Base-by-base conservation (phyloP, 2,329 filamentous ascomycete genomes). In the Colletotrichum tofieldiae region DNA sequence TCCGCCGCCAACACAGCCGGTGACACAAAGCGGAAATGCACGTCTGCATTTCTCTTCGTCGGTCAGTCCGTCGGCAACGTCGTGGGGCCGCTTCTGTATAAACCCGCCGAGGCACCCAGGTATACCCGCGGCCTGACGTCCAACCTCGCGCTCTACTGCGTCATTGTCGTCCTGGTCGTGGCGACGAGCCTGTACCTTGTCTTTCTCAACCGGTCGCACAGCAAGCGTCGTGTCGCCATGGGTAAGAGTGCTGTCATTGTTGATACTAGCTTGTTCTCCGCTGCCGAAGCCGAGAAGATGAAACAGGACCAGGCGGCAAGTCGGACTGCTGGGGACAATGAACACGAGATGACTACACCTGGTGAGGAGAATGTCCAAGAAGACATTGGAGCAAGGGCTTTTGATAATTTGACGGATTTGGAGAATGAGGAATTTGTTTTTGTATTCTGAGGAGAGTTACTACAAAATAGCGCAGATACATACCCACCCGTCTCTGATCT, bases 21-120 rank as follows among this genome's bases (percentile, higher is more conserved):
- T 0, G 90, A 93, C 71, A 93, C 91, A 0, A 93, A 93, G 78
- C 87, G 90, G 72, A 92, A 92, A 77, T 86, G 89, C 2, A 91
- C 88, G 0, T 92, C 90, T 0, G 89, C 84, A 2, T 85, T 90
- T 18, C 80, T 75, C 41, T 91, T 92, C 74, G 83, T 92, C 35
- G 90, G 90, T 8, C 87, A 89, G 75, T 90, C 88, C 62, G 86
- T 87, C 1, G 91, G 90, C 9, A 92, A 93, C 75, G 88, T 92
- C 55, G 84, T 92, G n/a, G 91, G 91, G 0, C 90, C 90, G 0
- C 87, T 89, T 67, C 81, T 92, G 1, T 92, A 91, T 80, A 89
- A 86, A 32, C 87, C 88, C 0, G 84, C 83, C 2, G 89, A 92
- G 75, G 87, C 86, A 41, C 90, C 90, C 0, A 79, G 85, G 2